Evolutionary conservation across 2,329 filamentous ascomycete genomes (phyloP).

Genomic region (Colletotrichum higginsianum): DNA sequence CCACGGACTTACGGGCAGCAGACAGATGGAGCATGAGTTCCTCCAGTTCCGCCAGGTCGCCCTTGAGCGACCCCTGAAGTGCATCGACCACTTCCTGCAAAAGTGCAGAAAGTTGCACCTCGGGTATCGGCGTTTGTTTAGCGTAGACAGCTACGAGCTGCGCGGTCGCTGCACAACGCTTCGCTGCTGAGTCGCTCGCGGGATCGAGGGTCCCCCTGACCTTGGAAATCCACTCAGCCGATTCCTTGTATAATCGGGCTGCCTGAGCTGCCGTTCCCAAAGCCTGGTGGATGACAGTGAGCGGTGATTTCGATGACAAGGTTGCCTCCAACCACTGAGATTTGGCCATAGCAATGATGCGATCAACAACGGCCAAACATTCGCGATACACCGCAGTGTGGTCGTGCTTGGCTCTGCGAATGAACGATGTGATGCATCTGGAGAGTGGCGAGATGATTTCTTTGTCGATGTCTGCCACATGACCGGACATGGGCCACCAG

Average conservation of each 20-base stretch:
- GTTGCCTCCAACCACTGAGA: slow-evolving; percentile 52
- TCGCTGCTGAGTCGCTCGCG: slow-evolving; percentile 62
- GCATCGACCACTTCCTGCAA: slow-evolving; percentile 66
- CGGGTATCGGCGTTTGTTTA: slow-evolving; percentile 57
- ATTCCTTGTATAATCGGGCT: slow-evolving; percentile 63
- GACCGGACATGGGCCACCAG: slow-evolving; percentile 76
- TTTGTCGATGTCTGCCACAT: slow-evolving; percentile 72
- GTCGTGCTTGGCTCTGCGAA: slow-evolving; percentile 62
- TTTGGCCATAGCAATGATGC: slow-evolving; percentile 52
- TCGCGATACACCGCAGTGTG: slow-evolving; percentile 56
- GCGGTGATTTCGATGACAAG: slow-evolving; percentile 58
- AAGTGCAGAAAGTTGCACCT: slow-evolving; percentile 57
- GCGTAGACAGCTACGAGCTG: slow-evolving; percentile 70
- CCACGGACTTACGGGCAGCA: slow-evolving; percentile 67
- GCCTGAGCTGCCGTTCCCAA: slow-evolving; percentile 66
- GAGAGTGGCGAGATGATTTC: slow-evolving; percentile 77
- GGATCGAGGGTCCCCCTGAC: slow-evolving; percentile 57
- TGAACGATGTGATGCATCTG: slow-evolving; percentile 74
- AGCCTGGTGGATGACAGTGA: slow-evolving; percentile 66
- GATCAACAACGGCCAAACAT: slow-evolving; percentile 53
- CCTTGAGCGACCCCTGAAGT: slow-evolving; percentile 72
- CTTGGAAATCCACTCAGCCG: slow-evolving; percentile 68
- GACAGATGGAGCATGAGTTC: slow-evolving; percentile 72
- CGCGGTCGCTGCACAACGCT: slow-evolving; percentile 67
- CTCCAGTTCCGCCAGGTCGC: slow-evolving; percentile 72